phyloP scores from a whole-genome alignment of 2,329 filamentous ascomycete genomes.

The Paraphaeosphaeria minitans region DNA sequence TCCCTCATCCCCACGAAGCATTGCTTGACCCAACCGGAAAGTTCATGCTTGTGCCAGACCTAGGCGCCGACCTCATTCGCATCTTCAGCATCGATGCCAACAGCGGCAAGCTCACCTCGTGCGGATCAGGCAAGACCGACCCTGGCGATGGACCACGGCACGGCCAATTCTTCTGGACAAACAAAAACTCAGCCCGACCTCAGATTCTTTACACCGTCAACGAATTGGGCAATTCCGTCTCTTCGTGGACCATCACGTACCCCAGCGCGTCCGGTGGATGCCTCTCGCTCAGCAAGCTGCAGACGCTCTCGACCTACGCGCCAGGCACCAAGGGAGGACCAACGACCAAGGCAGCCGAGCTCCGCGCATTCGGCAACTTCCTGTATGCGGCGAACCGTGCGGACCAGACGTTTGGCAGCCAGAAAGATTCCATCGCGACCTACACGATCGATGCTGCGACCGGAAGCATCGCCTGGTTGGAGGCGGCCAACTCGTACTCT shows the following conservation, averaged over 20 bases:
- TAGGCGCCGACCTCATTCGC: conserved; percentile 60
- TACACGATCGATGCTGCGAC: conserved; percentile 22
- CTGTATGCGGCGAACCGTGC: conserved; percentile 35
- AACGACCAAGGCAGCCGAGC: conserved; percentile 29
- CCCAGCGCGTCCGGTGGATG: conserved; percentile 15
- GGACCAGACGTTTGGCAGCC: conserved; percentile 27
- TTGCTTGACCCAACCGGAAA: conserved; percentile 54
- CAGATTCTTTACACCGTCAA: conserved; percentile 26
- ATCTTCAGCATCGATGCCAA: conserved; percentile 55
- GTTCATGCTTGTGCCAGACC: conserved; percentile 57
- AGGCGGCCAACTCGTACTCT: conserved; percentile 25
- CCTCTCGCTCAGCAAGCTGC: conserved; percentile 23
- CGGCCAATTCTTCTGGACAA: conserved; percentile 49
- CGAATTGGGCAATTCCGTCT: conserved; percentile 31
- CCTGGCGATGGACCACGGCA: conserved; percentile 59
- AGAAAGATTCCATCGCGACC: conserved; percentile 31
- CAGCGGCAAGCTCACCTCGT: conserved; percentile 52
- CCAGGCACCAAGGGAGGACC: conserved; percentile 16
- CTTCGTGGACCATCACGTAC: conserved; percentile 26
- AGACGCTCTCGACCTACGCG: conserved; percentile 29
- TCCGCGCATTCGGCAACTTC: conserved; percentile 28
- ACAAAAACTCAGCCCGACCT: neutral
- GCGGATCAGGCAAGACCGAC: conserved; percentile 46
- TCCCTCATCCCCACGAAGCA: conserved; percentile 58
- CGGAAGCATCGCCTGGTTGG: conserved; percentile 27